These are phyloP conservation scores for Apiospora kogelbergensis DNA, from an alignment of 2,329 filamentous ascomycete species.

Conservation along the genomic window DNA sequence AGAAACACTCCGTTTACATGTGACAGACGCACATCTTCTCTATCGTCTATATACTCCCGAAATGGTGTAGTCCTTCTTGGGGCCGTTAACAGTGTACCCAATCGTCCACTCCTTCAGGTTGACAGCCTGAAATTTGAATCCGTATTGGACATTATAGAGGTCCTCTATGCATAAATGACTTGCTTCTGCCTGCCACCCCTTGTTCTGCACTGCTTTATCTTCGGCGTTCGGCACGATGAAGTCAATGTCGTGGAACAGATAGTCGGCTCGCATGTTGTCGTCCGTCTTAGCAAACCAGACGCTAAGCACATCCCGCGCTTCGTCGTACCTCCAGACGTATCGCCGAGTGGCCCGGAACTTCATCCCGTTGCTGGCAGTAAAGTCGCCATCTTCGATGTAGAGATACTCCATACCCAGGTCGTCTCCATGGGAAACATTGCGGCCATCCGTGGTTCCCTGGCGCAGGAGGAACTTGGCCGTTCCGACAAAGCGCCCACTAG, in stretches of 20 bases:
- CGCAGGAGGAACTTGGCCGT: constrained; percentile 65
- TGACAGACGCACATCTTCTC: not conserved
- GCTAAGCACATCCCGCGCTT: constrained; percentile 58
- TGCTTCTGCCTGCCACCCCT: constrained; percentile 63
- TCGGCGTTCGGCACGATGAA: constrained; percentile 44
- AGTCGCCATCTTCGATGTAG: constrained; percentile 67
- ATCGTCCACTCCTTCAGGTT: constrained; percentile 59
- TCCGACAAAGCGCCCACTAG: constrained; percentile 64
- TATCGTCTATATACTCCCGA: constrained; percentile 50
- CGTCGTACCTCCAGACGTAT: constrained; percentile 73
- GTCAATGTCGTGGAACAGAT: constrained; percentile 74
- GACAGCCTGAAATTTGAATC: constrained; percentile 62
- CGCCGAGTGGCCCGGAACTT: constrained; percentile 61
- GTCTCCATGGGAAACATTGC: constrained; percentile 25
- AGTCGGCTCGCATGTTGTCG: constrained; percentile 63
- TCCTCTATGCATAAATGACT: constrained; percentile 72
- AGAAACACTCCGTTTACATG: not conserved
- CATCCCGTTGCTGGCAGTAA: constrained; percentile 56
- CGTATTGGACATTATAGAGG: constrained; percentile 68
- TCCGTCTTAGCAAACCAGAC: constrained; percentile 73
- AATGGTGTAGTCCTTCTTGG: constrained; percentile 72
- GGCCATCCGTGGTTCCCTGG: constrained; percentile 54
- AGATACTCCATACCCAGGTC: constrained; percentile 59
- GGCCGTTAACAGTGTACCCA: constrained; percentile 66
- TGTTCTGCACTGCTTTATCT: constrained; percentile 28